phyloP scores from a whole-genome alignment of 1,284 basidiomycete genomes.

The Peniophora sp. region DNA sequence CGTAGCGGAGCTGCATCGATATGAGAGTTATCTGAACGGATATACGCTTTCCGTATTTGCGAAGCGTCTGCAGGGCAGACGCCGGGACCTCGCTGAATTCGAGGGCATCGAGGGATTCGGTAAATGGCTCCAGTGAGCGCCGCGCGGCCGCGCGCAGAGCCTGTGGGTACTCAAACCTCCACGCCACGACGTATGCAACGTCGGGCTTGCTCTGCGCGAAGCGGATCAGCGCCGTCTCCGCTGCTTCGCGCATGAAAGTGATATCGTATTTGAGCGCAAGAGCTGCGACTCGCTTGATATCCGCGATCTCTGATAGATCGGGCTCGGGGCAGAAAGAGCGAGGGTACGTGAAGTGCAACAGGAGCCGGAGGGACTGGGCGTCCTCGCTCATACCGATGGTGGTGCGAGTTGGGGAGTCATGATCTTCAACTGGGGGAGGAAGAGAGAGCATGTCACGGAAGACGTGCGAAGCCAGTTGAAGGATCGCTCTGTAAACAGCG shows the following conservation, averaged over 20 bases:
- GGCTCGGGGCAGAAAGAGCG: neutral
- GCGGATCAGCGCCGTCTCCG: neutral
- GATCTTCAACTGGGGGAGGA: neutral
- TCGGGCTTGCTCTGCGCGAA: neutral
- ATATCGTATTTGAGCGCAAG: neutral
- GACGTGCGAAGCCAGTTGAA: neutral
- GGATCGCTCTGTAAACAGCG: neutral
- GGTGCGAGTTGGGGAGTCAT: neutral
- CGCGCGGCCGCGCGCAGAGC: neutral
- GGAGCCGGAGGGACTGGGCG: neutral
- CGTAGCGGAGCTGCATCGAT: too few relatives aligned
- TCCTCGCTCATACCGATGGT: neutral
- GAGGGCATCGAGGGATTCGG: too few relatives aligned
- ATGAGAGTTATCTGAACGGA: too few relatives aligned
- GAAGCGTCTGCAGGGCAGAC: too few relatives aligned
- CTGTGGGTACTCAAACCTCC: neutral
- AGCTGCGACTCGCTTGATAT: neutral
- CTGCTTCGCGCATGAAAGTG: neutral
- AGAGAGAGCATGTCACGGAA: neutral
- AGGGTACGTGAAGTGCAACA: neutral
- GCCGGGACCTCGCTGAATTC: too few relatives aligned
- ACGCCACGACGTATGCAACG: neutral
- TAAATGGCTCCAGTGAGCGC: neutral
- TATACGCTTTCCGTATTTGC: too few relatives aligned
- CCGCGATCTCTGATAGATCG: neutral